Percentiles rank a stretch among this genome's conserved stretches.
Conservation (phyloP, 192 early-diverging fungal genomes). For the Coemansia sp. region DNA sequence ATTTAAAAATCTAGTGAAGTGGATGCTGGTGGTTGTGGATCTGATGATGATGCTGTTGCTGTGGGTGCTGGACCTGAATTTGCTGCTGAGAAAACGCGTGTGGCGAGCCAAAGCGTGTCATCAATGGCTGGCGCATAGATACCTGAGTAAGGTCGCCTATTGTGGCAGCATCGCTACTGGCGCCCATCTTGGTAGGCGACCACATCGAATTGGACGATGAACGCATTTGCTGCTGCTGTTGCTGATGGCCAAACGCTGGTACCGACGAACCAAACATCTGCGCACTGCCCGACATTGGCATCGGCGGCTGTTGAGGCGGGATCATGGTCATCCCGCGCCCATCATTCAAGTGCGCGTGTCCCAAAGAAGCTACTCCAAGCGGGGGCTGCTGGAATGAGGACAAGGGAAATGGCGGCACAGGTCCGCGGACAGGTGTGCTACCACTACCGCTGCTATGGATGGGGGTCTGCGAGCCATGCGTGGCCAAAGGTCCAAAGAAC, state of each 20-base stretch:
- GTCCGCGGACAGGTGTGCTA: slow-evolving; percentile 1
- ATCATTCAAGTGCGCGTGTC: slow-evolving; percentile 1
- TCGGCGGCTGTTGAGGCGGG: not conserved
- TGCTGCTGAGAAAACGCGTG: slow-evolving; percentile 12
- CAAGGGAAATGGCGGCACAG: slow-evolving; percentile 14
- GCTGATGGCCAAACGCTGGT: not conserved
- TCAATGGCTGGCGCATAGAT: slow-evolving; percentile 5
- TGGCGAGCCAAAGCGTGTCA: slow-evolving; percentile 7
- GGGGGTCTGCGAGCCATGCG: not conserved
- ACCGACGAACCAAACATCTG: not conserved
- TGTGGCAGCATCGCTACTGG: not conserved
- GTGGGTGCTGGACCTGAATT: not conserved
- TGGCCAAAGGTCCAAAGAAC: slow-evolving; percentile 6
- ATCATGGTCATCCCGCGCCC: not conserved
- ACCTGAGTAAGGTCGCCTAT: not conserved
- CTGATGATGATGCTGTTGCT: not conserved
- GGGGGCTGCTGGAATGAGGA: slow-evolving; percentile 20
- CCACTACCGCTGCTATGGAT: not conserved
- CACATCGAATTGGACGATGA: slow-evolving; percentile 5
- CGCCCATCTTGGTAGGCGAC: slow-evolving; percentile 18
- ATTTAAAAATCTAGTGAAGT: not conserved
- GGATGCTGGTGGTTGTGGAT: not conserved
- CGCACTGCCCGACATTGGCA: not conserved
- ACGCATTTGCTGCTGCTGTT: not conserved
- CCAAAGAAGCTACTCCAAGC: slow-evolving; percentile 7